Evolutionary conservation across 345 rosid species (phyloP).

Genomic region (Sapria himalayana): DNA sequence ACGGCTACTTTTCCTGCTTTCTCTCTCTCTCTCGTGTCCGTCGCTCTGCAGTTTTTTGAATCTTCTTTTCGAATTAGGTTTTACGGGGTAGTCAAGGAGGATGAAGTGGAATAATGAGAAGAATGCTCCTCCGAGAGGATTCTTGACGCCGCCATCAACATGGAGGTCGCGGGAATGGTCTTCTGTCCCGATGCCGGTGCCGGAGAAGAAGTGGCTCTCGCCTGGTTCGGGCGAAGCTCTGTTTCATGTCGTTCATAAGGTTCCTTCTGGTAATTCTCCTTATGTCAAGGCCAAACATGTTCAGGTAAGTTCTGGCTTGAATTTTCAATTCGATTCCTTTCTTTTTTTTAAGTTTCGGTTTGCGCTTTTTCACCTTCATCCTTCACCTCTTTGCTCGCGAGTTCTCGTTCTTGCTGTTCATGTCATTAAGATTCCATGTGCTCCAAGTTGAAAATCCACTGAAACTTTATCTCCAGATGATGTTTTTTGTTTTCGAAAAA

Average conservation of each 20-base stretch:
- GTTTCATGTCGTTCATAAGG: conserved; percentile 51
- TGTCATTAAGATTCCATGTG: too few relatives aligned
- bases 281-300: conserved; percentile 70
- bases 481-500: too few relatives aligned
- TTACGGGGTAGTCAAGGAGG: neutral
- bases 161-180: conserved; percentile 13
- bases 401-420: neutral
- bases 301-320: conserved; percentile 21
- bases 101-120: conserved; percentile 18
- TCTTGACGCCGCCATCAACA: conserved; percentile 38
- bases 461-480: too few relatives aligned
- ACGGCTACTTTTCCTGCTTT: conserved; percentile 12
- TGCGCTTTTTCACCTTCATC: too few relatives aligned
- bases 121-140: conserved; percentile 15
- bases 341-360: neutral
- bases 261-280: conserved; percentile 65
- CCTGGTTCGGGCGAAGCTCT: conserved; percentile 19
- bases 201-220: conserved; percentile 27
- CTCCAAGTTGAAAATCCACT: too few relatives aligned
- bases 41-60: neutral
- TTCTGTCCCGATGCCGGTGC: conserved; percentile 17
- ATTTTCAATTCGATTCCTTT: neutral
- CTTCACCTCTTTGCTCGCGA: neutral
- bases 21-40: neutral
- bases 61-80: neutral